Percentiles rank a stretch among this genome's conserved stretches.
Evolutionary conservation across 257 asterid species (phyloP).

Genomic region (Echium plantagineum): DNA sequence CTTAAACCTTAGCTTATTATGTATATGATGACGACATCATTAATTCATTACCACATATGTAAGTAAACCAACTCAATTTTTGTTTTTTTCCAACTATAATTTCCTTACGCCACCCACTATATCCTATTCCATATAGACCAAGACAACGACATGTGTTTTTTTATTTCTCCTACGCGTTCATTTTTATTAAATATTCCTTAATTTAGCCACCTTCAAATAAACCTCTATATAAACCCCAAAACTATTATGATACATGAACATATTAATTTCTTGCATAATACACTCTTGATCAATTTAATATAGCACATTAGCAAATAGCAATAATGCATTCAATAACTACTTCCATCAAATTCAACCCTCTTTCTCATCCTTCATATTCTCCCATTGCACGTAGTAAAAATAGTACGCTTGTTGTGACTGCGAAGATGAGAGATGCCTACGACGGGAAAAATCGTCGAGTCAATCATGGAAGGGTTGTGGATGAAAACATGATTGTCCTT

Average conservation of each 20-base stretch:
- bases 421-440: neutral
- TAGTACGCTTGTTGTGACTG: neutral
- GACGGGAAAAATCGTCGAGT: slow-evolving; percentile 10
- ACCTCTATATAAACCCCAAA: neutral
- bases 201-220: neutral
- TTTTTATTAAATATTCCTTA: too few species aligned
- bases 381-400: neutral
- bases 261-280: neutral
- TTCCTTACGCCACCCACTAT: neutral
- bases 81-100: neutral
- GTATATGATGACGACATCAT: too few species aligned
- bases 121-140: neutral
- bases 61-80: neutral
- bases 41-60: too few species aligned
- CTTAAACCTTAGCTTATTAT: too few species aligned
- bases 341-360: neutral
- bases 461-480: slow-evolving; percentile 16
- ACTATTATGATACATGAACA: neutral
- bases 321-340: neutral
- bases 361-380: neutral
- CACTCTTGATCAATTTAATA: too few species aligned
- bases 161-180: neutral
- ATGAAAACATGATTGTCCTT: slow-evolving; percentile 43
- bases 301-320: too few species aligned
- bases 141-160: neutral